These are phyloP conservation scores for Blastobotrys indianensis DNA, from an alignment of 1,139 yeast genomes.

Conservation along the genomic window DNA sequence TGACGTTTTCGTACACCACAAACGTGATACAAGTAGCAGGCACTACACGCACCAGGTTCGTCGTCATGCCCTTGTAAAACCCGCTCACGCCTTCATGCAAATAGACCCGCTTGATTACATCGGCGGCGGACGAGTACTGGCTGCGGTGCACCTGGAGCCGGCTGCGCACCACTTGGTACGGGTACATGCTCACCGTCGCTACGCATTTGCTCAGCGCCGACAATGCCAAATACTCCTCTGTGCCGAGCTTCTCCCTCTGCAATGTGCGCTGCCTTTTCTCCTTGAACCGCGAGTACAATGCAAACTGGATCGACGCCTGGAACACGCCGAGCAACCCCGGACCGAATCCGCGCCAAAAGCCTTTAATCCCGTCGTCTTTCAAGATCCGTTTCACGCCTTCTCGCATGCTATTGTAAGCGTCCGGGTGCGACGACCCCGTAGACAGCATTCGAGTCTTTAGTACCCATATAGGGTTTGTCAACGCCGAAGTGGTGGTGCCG, in stretches of 20 bases:
- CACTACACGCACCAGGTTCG: constrained; percentile 74
- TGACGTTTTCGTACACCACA: constrained; percentile 72
- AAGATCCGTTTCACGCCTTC: constrained; percentile 53
- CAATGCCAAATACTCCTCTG: constrained; percentile 54
- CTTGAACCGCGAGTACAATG: constrained; percentile 75
- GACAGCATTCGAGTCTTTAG: constrained; percentile 81
- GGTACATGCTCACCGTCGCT: constrained; percentile 69
- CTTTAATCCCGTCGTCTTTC: constrained; percentile 56
- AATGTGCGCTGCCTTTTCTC: constrained; percentile 18
- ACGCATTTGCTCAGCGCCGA: constrained; percentile 66
- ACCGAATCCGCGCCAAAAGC: constrained; percentile 76
- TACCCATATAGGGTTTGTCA: constrained; percentile 93
- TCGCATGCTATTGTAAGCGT: constrained; percentile 51
- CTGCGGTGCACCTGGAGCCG: constrained; percentile 52
- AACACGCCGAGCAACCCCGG: constrained; percentile 81
- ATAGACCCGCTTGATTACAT: constrained; percentile 35
- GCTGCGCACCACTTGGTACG: constrained; percentile 76
- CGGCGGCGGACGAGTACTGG: constrained; percentile 26
- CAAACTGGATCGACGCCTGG: constrained; percentile 84
- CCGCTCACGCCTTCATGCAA: constrained; percentile 48
- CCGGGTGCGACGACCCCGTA: constrained; percentile 31
- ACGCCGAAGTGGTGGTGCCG: constrained; percentile 64
- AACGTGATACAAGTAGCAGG: constrained; percentile 84
- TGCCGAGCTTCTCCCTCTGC: constrained; percentile 34
- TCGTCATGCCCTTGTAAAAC: constrained; percentile 76